phyloP scores from a whole-genome alignment of 2,329 filamentous ascomycete genomes.

The Colletotrichum nymphaeae region DNA sequence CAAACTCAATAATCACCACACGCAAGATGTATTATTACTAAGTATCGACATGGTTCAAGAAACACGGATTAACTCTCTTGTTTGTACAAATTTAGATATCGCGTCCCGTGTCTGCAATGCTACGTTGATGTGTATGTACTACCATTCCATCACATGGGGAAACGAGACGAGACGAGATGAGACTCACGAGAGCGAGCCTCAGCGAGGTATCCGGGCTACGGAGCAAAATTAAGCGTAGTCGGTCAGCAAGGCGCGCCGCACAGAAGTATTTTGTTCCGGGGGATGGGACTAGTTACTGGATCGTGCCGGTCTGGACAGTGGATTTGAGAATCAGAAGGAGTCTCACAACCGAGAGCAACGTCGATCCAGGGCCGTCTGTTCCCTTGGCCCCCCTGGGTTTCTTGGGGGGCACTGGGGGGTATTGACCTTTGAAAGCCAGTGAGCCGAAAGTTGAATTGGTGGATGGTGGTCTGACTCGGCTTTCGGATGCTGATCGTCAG shows the following conservation, averaged over 20 bases:
- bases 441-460: not conserved
- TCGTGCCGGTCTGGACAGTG: too few relatives aligned
- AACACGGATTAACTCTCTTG: not conserved
- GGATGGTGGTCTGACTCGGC: slow-evolving; percentile 20
- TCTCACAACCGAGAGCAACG: not conserved
- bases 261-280: not conserved
- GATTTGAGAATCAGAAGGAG: too few relatives aligned
- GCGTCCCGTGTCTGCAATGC: not conserved
- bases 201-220: not conserved
- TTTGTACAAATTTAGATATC: slow-evolving; percentile 1
- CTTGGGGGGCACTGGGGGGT: too few relatives aligned
- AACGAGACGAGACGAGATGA: too few relatives aligned
- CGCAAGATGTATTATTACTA: not conserved
- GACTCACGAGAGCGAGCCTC: too few relatives aligned
- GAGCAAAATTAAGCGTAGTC: not conserved
- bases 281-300: not conserved
- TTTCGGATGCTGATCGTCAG: slow-evolving; percentile 28
- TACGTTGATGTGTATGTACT: too few relatives aligned
- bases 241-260: not conserved
- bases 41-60: not conserved
- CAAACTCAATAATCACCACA: slow-evolving; percentile 1
- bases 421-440: not conserved
- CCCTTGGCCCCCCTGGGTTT: not conserved
- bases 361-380: not conserved
- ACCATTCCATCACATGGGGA: too few relatives aligned